Conservation (phyloP, 805 yeast species). For the Candida andamanensis region DNA sequence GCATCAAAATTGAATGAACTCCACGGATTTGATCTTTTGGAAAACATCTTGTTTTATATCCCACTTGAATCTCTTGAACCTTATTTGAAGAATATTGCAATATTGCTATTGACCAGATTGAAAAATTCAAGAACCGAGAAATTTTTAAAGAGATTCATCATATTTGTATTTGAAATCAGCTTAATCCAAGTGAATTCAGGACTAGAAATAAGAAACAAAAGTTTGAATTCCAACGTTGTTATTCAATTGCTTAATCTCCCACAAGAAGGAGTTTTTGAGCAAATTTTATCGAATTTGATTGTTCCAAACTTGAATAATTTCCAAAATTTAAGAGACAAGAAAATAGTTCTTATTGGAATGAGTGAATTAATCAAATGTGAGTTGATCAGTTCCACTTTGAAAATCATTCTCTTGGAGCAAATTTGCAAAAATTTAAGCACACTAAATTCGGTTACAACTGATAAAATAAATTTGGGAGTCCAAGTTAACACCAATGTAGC, state of each 20-base stretch:
- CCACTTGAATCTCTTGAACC: constrained; percentile 46
- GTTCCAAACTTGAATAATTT: constrained; percentile 46
- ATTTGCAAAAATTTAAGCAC: constrained; percentile 24
- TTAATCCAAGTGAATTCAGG: constrained; percentile 28
- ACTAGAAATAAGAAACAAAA: constrained; percentile 20
- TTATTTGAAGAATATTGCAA: constrained; percentile 66
- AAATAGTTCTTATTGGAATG: constrained; percentile 48
- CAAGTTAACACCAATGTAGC: constrained; percentile 18
- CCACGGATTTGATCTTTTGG: constrained; percentile 81
- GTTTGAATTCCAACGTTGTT: constrained; percentile 42
- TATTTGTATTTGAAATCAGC: constrained; percentile 47
- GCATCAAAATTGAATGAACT: constrained; percentile 78
- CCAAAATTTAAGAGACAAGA: constrained; percentile 51
- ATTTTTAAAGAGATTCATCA: constrained; percentile 64
- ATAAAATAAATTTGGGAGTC: constrained; percentile 1
- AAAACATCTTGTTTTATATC: constrained; percentile 55
- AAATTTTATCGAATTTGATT: constrained; percentile 45
- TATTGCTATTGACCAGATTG: constrained; percentile 71
- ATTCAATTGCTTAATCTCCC: constrained; percentile 66
- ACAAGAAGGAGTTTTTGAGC: constrained; percentile 56
- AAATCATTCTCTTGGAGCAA: constrained; percentile 28
- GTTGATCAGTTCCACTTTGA: constrained; percentile 18
- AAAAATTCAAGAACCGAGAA: constrained; percentile 79
- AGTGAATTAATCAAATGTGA: constrained; percentile 35
- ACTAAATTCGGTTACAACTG: constrained; percentile 28